Conservation (phyloP, 768 basidiomycete species). For the Trichaptum fuscoviolaceum region DNA sequence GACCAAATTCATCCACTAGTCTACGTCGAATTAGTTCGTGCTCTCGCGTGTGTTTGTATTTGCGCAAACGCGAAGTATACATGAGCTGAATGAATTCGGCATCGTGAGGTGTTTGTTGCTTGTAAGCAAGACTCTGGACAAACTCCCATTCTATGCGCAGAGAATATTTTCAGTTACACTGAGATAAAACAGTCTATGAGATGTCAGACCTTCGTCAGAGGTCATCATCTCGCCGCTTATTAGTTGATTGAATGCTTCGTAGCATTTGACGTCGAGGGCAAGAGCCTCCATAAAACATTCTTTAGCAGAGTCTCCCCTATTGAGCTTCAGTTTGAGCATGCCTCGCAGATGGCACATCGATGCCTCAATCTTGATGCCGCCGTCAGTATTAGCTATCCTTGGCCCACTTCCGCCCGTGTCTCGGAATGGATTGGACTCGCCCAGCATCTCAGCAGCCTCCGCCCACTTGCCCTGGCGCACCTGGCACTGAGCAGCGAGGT, state of each 20-base stretch:
- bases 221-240: slow-evolving; percentile 95
- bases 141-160: slow-evolving; percentile 88
- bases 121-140: slow-evolving; percentile 76
- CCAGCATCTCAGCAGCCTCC: slow-evolving; percentile 89
- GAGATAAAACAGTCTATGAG: slow-evolving; percentile 1
- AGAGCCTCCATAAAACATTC: slow-evolving; percentile 95
- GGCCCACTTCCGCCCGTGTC: slow-evolving; percentile 66
- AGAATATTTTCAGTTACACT: slow-evolving; percentile 11
- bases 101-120: slow-evolving; percentile 79
- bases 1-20: slow-evolving; percentile 77
- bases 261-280: slow-evolving; percentile 92
- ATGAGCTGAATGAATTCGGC: slow-evolving; percentile 90
- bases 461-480: slow-evolving; percentile 89
- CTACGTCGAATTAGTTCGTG: slow-evolving; percentile 73
- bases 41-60: slow-evolving; percentile 80
- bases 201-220: slow-evolving; percentile 76
- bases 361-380: slow-evolving; percentile 96
- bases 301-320: slow-evolving; percentile 87
- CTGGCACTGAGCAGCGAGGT: slow-evolving; percentile 94
- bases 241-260: slow-evolving; percentile 89
- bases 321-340: slow-evolving; percentile 89
- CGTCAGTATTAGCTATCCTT: slow-evolving; percentile 76
- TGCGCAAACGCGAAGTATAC: slow-evolving; percentile 86
- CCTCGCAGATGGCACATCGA: slow-evolving; percentile 96
- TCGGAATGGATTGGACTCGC: slow-evolving; percentile 86